These are phyloP conservation scores for Vachellia pachyceras DNA, from an alignment of 306 rosid genomes.

Conservation along the genomic window DNA sequence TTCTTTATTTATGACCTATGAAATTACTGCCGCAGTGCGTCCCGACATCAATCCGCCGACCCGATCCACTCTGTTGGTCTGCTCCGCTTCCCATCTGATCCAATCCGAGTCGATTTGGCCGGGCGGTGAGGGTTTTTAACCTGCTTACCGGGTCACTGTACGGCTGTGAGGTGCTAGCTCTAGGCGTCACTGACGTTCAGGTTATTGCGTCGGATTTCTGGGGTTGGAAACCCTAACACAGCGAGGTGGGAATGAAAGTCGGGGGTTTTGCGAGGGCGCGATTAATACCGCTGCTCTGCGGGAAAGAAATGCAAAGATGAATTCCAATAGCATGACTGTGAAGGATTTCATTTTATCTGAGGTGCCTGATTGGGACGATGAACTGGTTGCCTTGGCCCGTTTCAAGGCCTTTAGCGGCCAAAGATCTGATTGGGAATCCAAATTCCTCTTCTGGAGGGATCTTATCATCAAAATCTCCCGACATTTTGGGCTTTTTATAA, in stretches of 20 bases:
- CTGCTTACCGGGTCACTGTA: not conserved
- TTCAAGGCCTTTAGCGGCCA: slow-evolving; percentile 96
- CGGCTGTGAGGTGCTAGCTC: not conserved
- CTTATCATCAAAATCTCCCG: slow-evolving; percentile 64
- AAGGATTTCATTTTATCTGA: slow-evolving; percentile 62
- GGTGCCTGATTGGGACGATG: slow-evolving; percentile 79
- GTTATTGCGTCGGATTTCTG: not conserved
- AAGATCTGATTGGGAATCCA: slow-evolving; percentile 75
- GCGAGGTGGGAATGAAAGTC: not conserved
- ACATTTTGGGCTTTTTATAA: slow-evolving; percentile 54
- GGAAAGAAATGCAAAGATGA: slow-evolving; percentile 41
- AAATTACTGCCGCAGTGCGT: not conserved
- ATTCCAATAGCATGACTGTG: slow-evolving; percentile 41
- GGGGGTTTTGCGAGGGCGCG: not conserved
- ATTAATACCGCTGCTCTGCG: not conserved
- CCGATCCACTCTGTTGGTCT: not conserved
- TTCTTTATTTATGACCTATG: too few species aligned
- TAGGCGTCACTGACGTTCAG: not conserved
- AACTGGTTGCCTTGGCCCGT: slow-evolving; percentile 58
- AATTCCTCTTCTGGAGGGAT: slow-evolving; percentile 72
- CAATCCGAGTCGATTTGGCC: not conserved
- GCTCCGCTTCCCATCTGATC: not conserved
- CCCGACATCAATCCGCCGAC: not conserved
- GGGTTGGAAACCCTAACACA: not conserved
- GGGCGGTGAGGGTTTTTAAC: not conserved